Percentiles rank a stretch among this genome's conserved stretches.
Conservation (phyloP, 371 early-diverging fungal genomes). For the Apophysomyces elegans region DNA sequence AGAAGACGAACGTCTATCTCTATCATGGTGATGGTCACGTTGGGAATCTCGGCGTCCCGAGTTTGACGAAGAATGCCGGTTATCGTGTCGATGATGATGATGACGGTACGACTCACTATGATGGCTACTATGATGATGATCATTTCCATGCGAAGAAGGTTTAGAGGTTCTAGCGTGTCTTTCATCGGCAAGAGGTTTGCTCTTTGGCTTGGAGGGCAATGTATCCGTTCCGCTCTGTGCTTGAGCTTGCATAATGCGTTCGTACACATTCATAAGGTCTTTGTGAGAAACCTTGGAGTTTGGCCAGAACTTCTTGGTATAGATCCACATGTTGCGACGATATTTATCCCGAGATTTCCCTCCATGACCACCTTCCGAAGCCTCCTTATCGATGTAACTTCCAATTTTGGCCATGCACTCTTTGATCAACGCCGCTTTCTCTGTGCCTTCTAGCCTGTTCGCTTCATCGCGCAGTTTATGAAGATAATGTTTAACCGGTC, state of each 20-base stretch:
- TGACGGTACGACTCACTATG: slow-evolving; percentile 1
- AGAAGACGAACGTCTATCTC: slow-evolving; percentile 8
- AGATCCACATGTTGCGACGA: slow-evolving; percentile 62
- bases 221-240: not conserved
- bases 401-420: slow-evolving; percentile 66
- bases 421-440: slow-evolving; percentile 61
- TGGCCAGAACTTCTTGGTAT: slow-evolving; percentile 70
- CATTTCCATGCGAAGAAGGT: not conserved
- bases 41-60: slow-evolving; percentile 6
- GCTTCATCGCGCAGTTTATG: slow-evolving; percentile 57
- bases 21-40: slow-evolving; percentile 1
- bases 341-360: slow-evolving; percentile 26
- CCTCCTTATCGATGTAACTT: slow-evolving; percentile 54
- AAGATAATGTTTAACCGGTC: slow-evolving; percentile 59
- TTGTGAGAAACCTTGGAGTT: slow-evolving; percentile 46
- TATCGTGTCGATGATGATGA: slow-evolving; percentile 5
- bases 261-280: slow-evolving; percentile 59
- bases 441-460: slow-evolving; percentile 41
- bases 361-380: slow-evolving; percentile 21
- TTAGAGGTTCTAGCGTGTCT: not conserved
- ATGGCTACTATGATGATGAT: not conserved
- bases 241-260: slow-evolving; percentile 33
- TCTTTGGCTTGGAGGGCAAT: not conserved
- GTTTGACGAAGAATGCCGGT: not conserved
- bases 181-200: not conserved